Percentiles rank a stretch among this genome's conserved stretches.
phyloP scores from a whole-genome alignment of 768 basidiomycete species.

The Peribolospora kevripleyi region DNA sequence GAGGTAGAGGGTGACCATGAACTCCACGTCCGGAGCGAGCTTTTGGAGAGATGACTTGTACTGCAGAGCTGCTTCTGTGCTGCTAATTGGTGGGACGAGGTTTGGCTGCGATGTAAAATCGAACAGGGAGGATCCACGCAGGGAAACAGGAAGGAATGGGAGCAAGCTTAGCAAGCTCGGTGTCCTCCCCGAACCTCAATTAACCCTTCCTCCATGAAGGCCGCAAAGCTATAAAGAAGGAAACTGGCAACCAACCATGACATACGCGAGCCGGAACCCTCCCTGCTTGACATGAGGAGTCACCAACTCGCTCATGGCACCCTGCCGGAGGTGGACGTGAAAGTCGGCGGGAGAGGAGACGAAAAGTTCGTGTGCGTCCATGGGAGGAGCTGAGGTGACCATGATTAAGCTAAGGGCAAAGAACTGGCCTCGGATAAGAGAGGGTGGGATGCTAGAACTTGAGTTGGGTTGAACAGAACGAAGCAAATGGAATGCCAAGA shows the following conservation, averaged over 20 bases:
- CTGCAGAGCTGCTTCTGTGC: conserved; percentile 31
- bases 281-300: conserved; percentile 72
- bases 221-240: background rate
- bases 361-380: too few species aligned
- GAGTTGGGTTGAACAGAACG: too few species aligned
- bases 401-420: too few species aligned
- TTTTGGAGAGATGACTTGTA: conserved; percentile 52
- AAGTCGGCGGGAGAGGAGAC: conserved; percentile 50
- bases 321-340: conserved; percentile 90
- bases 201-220: background rate
- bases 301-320: conserved; percentile 52
- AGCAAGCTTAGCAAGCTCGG: background rate
- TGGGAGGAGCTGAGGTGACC: too few species aligned
- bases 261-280: conserved; percentile 76
- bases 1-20: conserved; percentile 93
- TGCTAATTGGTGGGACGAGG: conserved; percentile 12
- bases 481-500: too few species aligned
- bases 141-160: background rate
- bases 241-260: conserved; percentile 41
- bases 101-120: conserved; percentile 41
- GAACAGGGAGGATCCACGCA: background rate
- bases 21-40: conserved; percentile 55
- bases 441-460: too few species aligned
- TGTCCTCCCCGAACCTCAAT: background rate
- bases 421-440: too few species aligned